Conservation (phyloP, 2,329 filamentous ascomycete genomes). For the Talaromyces sp. region DNA sequence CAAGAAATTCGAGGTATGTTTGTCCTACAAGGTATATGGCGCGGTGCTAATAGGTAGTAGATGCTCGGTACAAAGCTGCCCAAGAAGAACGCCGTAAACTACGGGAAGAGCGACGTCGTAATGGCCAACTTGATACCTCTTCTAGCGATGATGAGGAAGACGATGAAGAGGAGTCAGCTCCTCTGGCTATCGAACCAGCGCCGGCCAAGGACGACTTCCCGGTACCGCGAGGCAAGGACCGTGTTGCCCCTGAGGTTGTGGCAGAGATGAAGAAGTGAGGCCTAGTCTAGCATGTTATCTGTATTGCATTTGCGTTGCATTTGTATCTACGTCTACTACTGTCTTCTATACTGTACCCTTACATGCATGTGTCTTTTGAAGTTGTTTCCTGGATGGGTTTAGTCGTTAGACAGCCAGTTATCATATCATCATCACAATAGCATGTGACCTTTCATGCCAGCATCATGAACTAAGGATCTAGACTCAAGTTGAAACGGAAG, state of each 20-base stretch:
- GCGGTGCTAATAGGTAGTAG: slow-evolving; percentile 22
- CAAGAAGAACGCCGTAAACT: slow-evolving; percentile 37
- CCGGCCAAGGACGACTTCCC: slow-evolving; percentile 18
- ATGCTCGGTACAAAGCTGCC: slow-evolving; percentile 37
- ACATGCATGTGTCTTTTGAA: not conserved
- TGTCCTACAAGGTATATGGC: not conserved
- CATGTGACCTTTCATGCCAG: not conserved
- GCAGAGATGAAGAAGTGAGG: slow-evolving; percentile 9
- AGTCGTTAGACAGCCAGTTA: not conserved
- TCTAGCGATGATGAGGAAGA: slow-evolving; percentile 36
- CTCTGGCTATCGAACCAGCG: slow-evolving; percentile 34
- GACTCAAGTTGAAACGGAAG: not conserved
- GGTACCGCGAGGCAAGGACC: slow-evolving; percentile 14
- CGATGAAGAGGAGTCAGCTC: slow-evolving; percentile 28
- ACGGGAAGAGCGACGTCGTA: slow-evolving; percentile 44
- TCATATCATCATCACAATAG: not conserved
- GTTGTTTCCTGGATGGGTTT: not conserved
- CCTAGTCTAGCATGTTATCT: not conserved
- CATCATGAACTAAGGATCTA: not conserved
- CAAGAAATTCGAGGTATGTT: slow-evolving; percentile 72
- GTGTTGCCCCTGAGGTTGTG: slow-evolving; percentile 3
- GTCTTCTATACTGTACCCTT: not conserved
- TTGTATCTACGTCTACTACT: not conserved
- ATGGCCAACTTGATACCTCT: slow-evolving; percentile 27
- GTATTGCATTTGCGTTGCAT: not conserved